Evolutionary conservation across 2,329 filamentous ascomycete species (phyloP).

Genomic region (Xylaria arbuscula): DNA sequence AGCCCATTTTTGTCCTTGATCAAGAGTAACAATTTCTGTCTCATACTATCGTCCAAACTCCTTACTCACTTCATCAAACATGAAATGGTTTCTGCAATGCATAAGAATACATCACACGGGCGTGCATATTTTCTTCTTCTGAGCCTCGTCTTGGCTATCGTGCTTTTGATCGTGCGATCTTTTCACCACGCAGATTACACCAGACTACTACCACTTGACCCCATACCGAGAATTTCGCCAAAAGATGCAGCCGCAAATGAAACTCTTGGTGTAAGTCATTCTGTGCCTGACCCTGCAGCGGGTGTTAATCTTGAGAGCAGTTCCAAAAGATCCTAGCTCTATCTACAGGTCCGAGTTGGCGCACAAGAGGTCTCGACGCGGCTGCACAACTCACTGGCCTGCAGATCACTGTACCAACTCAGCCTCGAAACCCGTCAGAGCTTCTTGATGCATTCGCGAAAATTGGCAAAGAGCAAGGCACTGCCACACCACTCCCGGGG

Average conservation of each 20-base stretch:
- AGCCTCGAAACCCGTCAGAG: conserved; percentile 47
- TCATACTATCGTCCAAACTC: background rate
- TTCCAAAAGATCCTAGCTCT: conserved; percentile 14
- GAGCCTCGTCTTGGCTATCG: background rate
- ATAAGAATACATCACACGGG: conserved; percentile 11
- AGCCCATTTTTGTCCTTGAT: background rate
- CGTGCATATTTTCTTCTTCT: conserved; percentile 4
- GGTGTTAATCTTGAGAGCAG: background rate
- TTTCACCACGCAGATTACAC: conserved; percentile 7
- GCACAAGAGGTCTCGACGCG: conserved; percentile 51
- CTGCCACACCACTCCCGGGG: conserved; percentile 31
- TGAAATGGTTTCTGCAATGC: background rate
- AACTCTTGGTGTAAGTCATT: conserved; percentile 16
- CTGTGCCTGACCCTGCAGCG: no score
- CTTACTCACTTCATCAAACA: background rate
- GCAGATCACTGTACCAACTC: conserved; percentile 49
- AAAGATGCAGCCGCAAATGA: background rate
- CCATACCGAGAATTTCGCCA: background rate
- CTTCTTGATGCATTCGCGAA: conserved; percentile 47
- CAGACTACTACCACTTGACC: background rate
- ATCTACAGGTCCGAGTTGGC: conserved; percentile 48
- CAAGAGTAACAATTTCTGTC: background rate
- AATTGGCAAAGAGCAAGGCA: conserved; percentile 31
- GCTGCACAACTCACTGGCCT: conserved; percentile 51
- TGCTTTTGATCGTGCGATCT: background rate